These are phyloP conservation scores for Eutypella sp. DNA, from an alignment of 2,329 filamentous ascomycete species.

Conservation along the genomic window DNA sequence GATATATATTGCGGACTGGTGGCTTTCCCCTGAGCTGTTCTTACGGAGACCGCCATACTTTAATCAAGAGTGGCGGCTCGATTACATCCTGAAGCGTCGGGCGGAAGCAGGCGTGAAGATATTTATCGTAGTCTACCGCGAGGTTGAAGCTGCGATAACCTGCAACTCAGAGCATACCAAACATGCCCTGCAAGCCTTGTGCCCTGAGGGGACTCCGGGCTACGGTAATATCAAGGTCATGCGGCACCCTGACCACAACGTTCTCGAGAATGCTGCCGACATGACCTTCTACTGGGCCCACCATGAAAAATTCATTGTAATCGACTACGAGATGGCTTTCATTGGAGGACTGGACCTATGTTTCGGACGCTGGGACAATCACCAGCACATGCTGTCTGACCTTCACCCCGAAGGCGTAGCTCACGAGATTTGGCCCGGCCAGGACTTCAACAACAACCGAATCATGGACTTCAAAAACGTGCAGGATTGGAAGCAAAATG, in stretches of 20 bases:
- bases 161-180: constrained; percentile 95
- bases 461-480: constrained; percentile 95
- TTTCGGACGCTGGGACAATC: constrained; percentile 89
- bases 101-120: constrained; percentile 94
- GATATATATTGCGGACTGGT: constrained; percentile 97
- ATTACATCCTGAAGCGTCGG: constrained; percentile 79
- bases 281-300: constrained; percentile 99
- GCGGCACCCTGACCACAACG: constrained; percentile 92
- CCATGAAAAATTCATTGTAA: constrained; percentile 95
- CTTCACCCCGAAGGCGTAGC: constrained; percentile 78
- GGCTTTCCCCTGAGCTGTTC: constrained; percentile 86
- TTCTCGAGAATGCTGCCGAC: constrained; percentile 87
- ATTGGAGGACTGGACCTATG: constrained; percentile 93
- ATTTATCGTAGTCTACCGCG: constrained; percentile 87
- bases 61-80: constrained; percentile 82
- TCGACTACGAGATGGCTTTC: constrained; percentile 87
- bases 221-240: constrained; percentile 84
- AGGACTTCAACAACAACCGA: constrained; percentile 97
- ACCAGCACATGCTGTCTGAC: constrained; percentile 81
- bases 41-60: constrained; percentile 76
- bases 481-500: constrained; percentile 86
- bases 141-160: constrained; percentile 74
- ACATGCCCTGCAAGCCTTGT: constrained; percentile 72
- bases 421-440: constrained; percentile 86
- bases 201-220: constrained; percentile 74